These are phyloP conservation scores for Vaccinium vitisidaea DNA, from an alignment of 148 eudicot genomes.

Conservation along the genomic window DNA sequence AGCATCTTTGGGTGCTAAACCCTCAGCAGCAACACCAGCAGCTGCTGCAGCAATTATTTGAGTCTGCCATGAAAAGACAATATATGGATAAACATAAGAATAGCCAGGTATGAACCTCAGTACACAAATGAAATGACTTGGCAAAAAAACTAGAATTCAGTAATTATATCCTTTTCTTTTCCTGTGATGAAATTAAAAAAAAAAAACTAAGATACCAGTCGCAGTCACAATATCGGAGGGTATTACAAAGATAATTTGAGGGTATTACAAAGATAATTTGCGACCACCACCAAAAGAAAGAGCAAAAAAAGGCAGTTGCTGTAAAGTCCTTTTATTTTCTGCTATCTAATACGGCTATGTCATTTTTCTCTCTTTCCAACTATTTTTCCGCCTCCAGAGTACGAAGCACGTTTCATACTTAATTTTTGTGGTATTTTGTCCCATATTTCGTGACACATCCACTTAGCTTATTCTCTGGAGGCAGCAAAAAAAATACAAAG, in stretches of 20 bases:
- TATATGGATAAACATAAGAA: conserved; percentile 3
- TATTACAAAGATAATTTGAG: not conserved
- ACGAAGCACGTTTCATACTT: not conserved
- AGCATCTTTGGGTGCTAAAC: conserved; percentile 73
- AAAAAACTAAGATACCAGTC: too few relatives aligned
- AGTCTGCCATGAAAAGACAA: conserved; percentile 54
- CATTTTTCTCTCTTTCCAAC: not conserved
- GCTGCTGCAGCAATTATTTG: conserved; percentile 99
- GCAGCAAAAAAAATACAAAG: not conserved
- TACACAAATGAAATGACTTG: not conserved
- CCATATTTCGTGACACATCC: not conserved
- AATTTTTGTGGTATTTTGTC: not conserved
- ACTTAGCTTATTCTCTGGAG: not conserved
- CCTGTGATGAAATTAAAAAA: not conserved
- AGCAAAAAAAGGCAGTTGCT: not conserved
- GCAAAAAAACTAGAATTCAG: not conserved
- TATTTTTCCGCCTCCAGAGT: not conserved
- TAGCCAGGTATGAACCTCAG: conserved; percentile 13
- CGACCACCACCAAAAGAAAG: not conserved
- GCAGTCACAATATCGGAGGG: conserved; percentile 1
- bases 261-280: not conserved
- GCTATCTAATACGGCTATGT: not conserved
- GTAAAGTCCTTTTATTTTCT: not conserved
- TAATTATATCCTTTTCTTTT: not conserved
- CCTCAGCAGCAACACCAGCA: conserved; percentile 94